A percentile compares a stretch with the other conserved stretches of the same genome.
These are phyloP conservation scores for Puccinia novopanici DNA, from an alignment of 1,284 basidiomycete species.

Conservation along the genomic window DNA sequence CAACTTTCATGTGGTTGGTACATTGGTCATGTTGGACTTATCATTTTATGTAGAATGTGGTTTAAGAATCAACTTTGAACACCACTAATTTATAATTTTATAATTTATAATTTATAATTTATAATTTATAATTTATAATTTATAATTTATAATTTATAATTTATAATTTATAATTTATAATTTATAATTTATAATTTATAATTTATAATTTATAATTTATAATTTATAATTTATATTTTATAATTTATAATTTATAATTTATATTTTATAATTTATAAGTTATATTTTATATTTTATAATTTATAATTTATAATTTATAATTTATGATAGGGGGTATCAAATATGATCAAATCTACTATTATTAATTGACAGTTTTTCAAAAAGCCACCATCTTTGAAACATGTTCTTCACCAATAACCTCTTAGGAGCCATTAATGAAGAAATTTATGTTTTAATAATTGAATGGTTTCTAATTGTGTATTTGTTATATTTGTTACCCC, in stretches of 20 bases:
- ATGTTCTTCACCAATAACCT: no score
- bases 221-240: neutral
- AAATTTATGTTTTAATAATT: no score
- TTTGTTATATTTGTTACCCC: no score
- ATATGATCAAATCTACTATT: no score
- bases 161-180: slow-evolving; percentile 2
- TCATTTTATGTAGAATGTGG: no score
- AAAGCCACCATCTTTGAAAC: no score
- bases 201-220: slow-evolving; percentile 2
- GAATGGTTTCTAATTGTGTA: no score
- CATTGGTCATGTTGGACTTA: no score
- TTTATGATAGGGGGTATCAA: no score
- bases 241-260: neutral
- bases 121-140: slow-evolving; percentile 2
- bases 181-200: slow-evolving; percentile 6
- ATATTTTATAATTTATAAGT: neutral
- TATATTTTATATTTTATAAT: neutral
- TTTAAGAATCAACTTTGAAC: neutral
- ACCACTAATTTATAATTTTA: neutral
- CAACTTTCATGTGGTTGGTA: no score
- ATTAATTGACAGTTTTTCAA: no score
- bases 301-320: slow-evolving; percentile 1
- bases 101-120: slow-evolving; percentile 6
- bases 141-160: slow-evolving; percentile 2
- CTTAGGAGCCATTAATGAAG: no score